Evolutionary conservation across 2,329 filamentous ascomycete genomes (phyloP).

Genomic region (Fusarium sp.): DNA sequence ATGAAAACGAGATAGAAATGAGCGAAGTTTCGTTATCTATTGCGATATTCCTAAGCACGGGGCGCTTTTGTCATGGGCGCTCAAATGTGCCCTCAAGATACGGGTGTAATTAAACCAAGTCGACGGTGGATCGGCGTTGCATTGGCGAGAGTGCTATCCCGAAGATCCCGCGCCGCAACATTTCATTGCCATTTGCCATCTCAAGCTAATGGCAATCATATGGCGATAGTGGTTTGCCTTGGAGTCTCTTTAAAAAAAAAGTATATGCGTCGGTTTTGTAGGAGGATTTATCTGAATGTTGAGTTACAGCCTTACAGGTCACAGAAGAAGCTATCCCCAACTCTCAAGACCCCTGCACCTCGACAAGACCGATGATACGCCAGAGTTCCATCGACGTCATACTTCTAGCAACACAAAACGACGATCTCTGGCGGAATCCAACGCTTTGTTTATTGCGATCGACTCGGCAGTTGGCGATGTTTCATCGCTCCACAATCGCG

Average conservation of each 20-base stretch:
- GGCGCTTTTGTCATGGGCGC: not conserved
- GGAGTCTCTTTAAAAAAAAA: too few species aligned
- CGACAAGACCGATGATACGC: not conserved
- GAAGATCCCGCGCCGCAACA: not conserved
- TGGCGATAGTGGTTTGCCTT: too few species aligned
- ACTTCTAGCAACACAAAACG: not conserved
- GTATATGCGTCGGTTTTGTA: too few species aligned
- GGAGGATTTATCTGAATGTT: not conserved
- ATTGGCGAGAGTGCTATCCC: not conserved
- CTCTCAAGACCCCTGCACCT: not conserved
- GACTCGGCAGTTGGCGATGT: conserved; percentile 11
- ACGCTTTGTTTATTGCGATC: conserved; percentile 13
- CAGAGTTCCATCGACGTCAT: conserved; percentile 3
- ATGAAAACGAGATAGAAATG: not conserved
- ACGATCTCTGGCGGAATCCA: conserved; percentile 1
- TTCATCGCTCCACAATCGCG: not conserved
- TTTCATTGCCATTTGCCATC: not conserved
- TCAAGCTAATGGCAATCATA: too few species aligned
- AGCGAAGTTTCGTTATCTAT: not conserved
- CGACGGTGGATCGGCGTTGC: conserved; percentile 3
- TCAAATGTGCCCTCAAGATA: conserved; percentile 6
- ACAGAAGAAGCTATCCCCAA: not conserved
- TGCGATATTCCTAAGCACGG: not conserved
- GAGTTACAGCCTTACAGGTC: not conserved
- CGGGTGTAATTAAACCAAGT: not conserved